These are phyloP conservation scores for Silene noctiflora DNA, from an alignment of 179 eudicot genomes.

Conservation along the genomic window DNA sequence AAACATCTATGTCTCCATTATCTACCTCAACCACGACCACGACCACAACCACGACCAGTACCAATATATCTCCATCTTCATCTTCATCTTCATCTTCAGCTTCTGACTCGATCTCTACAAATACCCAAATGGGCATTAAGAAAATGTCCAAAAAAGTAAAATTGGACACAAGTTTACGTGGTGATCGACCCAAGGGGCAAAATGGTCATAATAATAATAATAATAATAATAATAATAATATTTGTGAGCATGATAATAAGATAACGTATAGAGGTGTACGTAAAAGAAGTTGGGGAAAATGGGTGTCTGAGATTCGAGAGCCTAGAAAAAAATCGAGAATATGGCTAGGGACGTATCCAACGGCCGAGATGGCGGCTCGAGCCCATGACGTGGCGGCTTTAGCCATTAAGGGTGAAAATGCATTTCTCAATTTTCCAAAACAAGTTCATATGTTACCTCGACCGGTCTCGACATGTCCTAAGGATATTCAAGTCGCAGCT, in stretches of 20 bases:
- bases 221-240: neutral
- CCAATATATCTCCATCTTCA: neutral
- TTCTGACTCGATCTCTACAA: slow-evolving; percentile 2
- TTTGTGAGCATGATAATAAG: neutral
- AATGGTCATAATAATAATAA: slow-evolving; percentile 14
- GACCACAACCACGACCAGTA: slow-evolving; percentile 6
- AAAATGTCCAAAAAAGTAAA: slow-evolving; percentile 30
- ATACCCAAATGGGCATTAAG: neutral
- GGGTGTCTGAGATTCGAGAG: slow-evolving; percentile 94
- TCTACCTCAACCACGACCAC: neutral
- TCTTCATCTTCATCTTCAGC: slow-evolving; percentile 14
- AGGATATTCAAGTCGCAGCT: slow-evolving; percentile 87
- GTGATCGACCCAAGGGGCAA: slow-evolving; percentile 17
- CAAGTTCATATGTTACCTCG: slow-evolving; percentile 57
- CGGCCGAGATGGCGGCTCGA: slow-evolving; percentile 97
- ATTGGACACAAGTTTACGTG: neutral
- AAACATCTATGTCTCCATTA: slow-evolving; percentile 11
- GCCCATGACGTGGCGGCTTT: slow-evolving; percentile 96
- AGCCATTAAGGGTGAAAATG: slow-evolving; percentile 75
- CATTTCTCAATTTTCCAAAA: slow-evolving; percentile 74
- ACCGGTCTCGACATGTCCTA: slow-evolving; percentile 62
- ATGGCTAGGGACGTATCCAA: slow-evolving; percentile 83
- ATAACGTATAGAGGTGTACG: slow-evolving; percentile 67
- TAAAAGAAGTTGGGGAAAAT: slow-evolving; percentile 87
- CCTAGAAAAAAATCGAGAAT: slow-evolving; percentile 88